phyloP scores from a whole-genome alignment of 1,284 basidiomycete genomes.

The Tilletia caries region DNA sequence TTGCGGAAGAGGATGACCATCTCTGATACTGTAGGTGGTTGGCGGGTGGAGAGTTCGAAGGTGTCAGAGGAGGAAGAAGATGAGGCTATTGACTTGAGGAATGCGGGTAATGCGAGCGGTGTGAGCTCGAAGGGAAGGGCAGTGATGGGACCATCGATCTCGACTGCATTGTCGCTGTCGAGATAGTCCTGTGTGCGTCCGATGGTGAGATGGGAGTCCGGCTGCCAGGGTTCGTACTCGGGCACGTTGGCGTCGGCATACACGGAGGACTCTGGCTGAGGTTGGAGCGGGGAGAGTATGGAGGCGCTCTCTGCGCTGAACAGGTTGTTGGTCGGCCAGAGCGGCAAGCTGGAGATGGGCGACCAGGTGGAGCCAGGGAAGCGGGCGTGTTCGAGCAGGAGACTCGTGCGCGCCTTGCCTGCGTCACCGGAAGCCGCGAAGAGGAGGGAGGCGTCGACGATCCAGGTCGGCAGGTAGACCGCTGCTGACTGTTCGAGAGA shows the following conservation, averaged over 20 bases:
- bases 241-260: neutral
- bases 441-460: constrained; percentile 4
- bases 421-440: neutral
- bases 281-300: neutral
- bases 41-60: constrained; percentile 1
- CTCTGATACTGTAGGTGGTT: neutral
- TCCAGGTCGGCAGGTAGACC: constrained; percentile 2
- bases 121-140: constrained; percentile 8
- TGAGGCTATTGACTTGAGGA: neutral
- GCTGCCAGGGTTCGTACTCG: neutral
- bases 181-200: neutral
- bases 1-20: neutral
- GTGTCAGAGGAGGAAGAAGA: neutral
- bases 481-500: neutral
- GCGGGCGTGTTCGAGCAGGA: neutral
- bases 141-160: constrained; percentile 8
- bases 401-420: neutral
- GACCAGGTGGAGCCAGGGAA: constrained; percentile 5
- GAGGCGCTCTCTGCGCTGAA: too few species aligned
- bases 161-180: neutral
- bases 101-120: neutral
- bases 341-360: neutral
- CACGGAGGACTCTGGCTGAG: neutral
- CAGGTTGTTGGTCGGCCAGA: neutral
- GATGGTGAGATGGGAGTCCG: neutral